Conservation (phyloP, 768 basidiomycete species). For the Rhodosporidiobolus odoratus region DNA sequence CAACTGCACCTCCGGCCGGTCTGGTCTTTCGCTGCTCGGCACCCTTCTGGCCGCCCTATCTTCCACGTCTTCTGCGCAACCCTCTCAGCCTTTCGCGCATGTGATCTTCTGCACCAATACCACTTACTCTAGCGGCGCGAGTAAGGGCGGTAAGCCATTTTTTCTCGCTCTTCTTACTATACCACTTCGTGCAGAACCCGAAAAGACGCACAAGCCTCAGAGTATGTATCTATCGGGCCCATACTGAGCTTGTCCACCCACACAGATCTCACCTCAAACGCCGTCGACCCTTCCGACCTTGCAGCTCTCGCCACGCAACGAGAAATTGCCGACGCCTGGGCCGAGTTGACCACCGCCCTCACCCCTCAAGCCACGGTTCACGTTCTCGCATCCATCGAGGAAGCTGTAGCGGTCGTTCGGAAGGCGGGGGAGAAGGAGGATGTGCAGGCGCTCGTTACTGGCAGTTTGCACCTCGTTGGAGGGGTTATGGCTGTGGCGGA, state of each 20-base stretch:
- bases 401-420: slow-evolving; percentile 68
- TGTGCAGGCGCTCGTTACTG: slow-evolving; percentile 72
- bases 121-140: slow-evolving; percentile 81
- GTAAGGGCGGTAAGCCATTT: slow-evolving; percentile 70
- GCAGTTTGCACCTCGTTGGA: slow-evolving; percentile 88
- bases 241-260: no score
- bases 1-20: slow-evolving; percentile 89
- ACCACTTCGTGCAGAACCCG: no score
- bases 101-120: slow-evolving; percentile 96
- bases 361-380: slow-evolving; percentile 57
- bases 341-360: slow-evolving; percentile 55
- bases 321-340: slow-evolving; percentile 71
- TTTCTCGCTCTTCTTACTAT: background rate
- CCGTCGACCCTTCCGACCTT: slow-evolving; percentile 61
- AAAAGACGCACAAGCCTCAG: no score
- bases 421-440: slow-evolving; percentile 38
- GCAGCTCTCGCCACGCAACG: slow-evolving; percentile 66
- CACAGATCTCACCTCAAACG: slow-evolving; percentile 65
- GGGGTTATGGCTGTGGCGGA: slow-evolving; percentile 88
- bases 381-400: slow-evolving; percentile 79
- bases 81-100: slow-evolving; percentile 56
- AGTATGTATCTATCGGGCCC: no score
- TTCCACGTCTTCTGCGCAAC: no score
- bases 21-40: slow-evolving; percentile 65
- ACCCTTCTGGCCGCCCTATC: slow-evolving; percentile 57